phyloP scores from a whole-genome alignment of 2,329 filamentous ascomycete genomes.

The Ramularia endophylla region DNA sequence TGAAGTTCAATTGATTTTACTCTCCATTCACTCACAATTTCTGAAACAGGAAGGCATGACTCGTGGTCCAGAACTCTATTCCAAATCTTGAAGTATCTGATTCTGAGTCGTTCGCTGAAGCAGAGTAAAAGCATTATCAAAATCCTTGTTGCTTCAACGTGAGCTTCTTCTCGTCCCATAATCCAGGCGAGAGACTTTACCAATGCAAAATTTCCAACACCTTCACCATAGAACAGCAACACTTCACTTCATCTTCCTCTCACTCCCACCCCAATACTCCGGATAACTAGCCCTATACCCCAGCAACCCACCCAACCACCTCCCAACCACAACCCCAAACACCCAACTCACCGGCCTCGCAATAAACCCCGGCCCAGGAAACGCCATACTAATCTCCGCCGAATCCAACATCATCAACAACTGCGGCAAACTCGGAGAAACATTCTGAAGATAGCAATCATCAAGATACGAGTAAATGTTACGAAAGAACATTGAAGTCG shows the following conservation, averaged over 20 bases:
- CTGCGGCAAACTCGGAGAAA: conserved; percentile 22
- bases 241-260: conserved; percentile 6
- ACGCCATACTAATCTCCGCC: conserved; percentile 25
- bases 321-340: conserved; percentile 24
- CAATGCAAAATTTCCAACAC: no score
- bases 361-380: conserved; percentile 24
- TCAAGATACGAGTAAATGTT: conserved; percentile 28
- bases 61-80: no score
- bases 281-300: conserved; percentile 16
- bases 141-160: no score
- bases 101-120: no score
- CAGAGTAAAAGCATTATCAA: no score
- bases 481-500: conserved; percentile 25
- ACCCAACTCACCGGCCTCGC: conserved; percentile 19
- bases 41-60: no score
- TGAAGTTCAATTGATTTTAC: no score
- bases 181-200: no score
- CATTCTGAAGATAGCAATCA: conserved; percentile 23
- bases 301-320: conserved; percentile 20
- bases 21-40: no score
- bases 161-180: no score
- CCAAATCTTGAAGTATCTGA: no score
- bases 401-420: conserved; percentile 24
- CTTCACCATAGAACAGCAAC: no score
- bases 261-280: conserved; percentile 16